These are phyloP conservation scores for Bromus sterilis DNA, from an alignment of 176 grass and related monocot genomes.

Conservation along the genomic window DNA sequence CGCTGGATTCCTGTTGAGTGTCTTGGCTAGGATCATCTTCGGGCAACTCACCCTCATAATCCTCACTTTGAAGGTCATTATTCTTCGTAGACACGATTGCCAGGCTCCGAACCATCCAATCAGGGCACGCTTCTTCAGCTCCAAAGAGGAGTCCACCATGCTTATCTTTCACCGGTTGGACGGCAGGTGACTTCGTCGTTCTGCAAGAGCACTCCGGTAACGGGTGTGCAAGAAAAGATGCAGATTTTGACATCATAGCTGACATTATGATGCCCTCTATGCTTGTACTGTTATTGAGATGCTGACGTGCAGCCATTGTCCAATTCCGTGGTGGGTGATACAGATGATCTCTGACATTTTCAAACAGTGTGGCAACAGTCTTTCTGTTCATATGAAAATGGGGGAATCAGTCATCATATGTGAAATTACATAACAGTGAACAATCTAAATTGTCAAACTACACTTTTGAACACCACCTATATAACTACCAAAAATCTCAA, in stretches of 20 bases:
- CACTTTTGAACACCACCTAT: neutral
- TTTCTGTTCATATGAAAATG: constrained; percentile 56
- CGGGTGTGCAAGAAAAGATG: constrained; percentile 76
- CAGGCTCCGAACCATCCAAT: constrained; percentile 47
- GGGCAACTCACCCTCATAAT: constrained; percentile 58
- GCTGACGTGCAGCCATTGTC: constrained; percentile 60
- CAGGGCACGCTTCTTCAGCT: constrained; percentile 68
- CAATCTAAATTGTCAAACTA: neutral
- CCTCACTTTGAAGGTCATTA: constrained; percentile 52
- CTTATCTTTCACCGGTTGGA: constrained; percentile 28
- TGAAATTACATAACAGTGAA: constrained; percentile 7
- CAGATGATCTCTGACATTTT: constrained; percentile 50
- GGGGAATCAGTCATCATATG: neutral
- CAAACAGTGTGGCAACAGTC: constrained; percentile 55
- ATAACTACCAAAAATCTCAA: neutral
- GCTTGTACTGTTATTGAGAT: constrained; percentile 64
- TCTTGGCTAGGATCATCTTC: constrained; percentile 52
- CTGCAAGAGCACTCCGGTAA: constrained; percentile 78
- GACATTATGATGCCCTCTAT: constrained; percentile 41
- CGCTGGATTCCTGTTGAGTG: constrained; percentile 41
- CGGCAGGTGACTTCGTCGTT: constrained; percentile 20
- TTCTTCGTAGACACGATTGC: constrained; percentile 24
- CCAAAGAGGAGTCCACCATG: constrained; percentile 26
- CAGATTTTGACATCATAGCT: constrained; percentile 54
- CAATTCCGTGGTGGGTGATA: constrained; percentile 88